These are phyloP conservation scores for Fusarium lyarnte DNA, from an alignment of 2,329 filamentous ascomycete genomes.

Conservation along the genomic window DNA sequence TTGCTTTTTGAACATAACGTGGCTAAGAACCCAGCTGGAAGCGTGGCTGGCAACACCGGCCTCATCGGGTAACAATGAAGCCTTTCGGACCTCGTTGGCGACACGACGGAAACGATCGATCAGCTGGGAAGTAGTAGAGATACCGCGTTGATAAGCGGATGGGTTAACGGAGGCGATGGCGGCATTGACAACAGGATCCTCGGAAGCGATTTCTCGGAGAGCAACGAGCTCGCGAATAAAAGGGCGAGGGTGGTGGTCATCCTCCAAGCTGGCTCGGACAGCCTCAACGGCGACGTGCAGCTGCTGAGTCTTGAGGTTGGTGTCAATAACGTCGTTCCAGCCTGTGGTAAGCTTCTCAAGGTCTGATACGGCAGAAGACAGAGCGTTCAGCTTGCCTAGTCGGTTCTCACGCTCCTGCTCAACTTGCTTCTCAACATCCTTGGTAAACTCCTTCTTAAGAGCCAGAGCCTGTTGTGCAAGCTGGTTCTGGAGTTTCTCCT, in stretches of 20 bases:
- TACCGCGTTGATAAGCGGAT: slow-evolving; percentile 88
- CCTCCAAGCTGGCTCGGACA: slow-evolving; percentile 84
- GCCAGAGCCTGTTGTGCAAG: slow-evolving; percentile 90
- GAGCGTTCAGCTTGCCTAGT: slow-evolving; percentile 83
- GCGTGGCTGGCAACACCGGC: slow-evolving; percentile 95
- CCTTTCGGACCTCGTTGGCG: slow-evolving; percentile 91
- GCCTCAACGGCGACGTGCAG: slow-evolving; percentile 96
- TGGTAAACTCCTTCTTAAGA: slow-evolving; percentile 85
- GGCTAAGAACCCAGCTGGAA: slow-evolving; percentile 88
- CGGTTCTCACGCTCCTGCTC: slow-evolving; percentile 89
- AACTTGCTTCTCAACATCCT: slow-evolving; percentile 81
- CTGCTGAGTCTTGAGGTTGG: slow-evolving; percentile 93
- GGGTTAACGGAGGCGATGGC: slow-evolving; percentile 98
- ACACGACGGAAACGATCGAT: slow-evolving; percentile 97
- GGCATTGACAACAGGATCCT: slow-evolving; percentile 87
- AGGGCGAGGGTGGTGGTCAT: slow-evolving; percentile 75
- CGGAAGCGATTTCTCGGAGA: slow-evolving; percentile 87
- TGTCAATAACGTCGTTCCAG: slow-evolving; percentile 91
- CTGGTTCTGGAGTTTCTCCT: slow-evolving; percentile 84
- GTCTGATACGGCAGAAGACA: slow-evolving; percentile 80
- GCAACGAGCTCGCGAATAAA: slow-evolving; percentile 95
- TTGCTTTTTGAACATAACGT: slow-evolving; percentile 95
- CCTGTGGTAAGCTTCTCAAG: slow-evolving; percentile 87
- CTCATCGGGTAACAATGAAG: slow-evolving; percentile 88
- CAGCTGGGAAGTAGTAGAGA: slow-evolving; percentile 83